These are phyloP conservation scores for Cadophora luteo-olivacea DNA, from an alignment of 2,329 filamentous ascomycete genomes.

Conservation along the genomic window DNA sequence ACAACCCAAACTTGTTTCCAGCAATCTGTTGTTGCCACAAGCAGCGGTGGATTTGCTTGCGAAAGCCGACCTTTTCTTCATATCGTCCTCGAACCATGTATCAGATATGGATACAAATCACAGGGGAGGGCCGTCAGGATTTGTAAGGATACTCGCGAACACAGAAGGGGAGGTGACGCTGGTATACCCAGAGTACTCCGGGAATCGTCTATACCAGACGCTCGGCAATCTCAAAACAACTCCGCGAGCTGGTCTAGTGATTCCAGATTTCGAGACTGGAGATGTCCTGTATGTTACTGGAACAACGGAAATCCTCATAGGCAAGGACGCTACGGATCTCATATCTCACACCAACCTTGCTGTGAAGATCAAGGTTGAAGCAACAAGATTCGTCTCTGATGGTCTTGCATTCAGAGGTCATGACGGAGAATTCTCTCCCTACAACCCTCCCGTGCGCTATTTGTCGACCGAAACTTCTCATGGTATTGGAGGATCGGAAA, in stretches of 20 bases:
- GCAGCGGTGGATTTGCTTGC: constrained; percentile 57
- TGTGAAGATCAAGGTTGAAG: constrained; percentile 68
- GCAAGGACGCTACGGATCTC: constrained; percentile 63
- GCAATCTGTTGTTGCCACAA: constrained; percentile 46
- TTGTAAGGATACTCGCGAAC: constrained; percentile 72
- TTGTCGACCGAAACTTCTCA: constrained; percentile 62
- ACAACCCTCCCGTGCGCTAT: constrained; percentile 76
- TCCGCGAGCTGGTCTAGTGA: constrained; percentile 70
- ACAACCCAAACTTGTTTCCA: constrained; percentile 57
- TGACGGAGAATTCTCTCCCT: constrained; percentile 69
- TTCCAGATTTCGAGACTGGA: constrained; percentile 77
- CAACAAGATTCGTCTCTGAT: constrained; percentile 65
- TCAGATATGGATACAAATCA: constrained; percentile 84
- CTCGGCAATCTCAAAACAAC: constrained; percentile 77
- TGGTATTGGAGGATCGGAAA: constrained; percentile 22
- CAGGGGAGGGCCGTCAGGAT: constrained; percentile 76
- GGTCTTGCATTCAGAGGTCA: constrained; percentile 73
- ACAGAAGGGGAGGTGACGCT: constrained; percentile 53
- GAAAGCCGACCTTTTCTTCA: constrained; percentile 77
- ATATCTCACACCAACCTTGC: constrained; percentile 76
- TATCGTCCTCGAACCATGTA: constrained; percentile 68
- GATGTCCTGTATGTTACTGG: constrained; percentile 78
- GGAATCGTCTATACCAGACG: constrained; percentile 84
- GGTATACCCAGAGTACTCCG: constrained; percentile 82
- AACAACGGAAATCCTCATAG: constrained; percentile 68